Conservation (phyloP, 441 rosid genomes). For the Dalechampia spathulata region DNA sequence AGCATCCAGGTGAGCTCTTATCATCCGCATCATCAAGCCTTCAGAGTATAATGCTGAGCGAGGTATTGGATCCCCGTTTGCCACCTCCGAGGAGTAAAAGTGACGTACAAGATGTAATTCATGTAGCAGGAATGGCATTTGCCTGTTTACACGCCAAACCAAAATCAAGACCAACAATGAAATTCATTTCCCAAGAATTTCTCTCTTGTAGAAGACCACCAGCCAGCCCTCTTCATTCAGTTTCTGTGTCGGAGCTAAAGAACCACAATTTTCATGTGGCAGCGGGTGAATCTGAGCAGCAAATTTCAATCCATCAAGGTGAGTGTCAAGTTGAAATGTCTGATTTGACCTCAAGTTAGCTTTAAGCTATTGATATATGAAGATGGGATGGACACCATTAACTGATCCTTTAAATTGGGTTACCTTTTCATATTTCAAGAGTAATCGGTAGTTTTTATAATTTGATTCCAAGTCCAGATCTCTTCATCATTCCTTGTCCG, state of each 20-base stretch:
- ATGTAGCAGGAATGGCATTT: conserved; percentile 1
- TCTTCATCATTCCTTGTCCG: no score
- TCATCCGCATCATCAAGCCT: neutral
- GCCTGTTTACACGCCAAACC: conserved; percentile 6
- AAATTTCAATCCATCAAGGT: no score
- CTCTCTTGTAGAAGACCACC: neutral
- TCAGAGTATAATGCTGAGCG: neutral
- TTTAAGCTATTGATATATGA: no score
- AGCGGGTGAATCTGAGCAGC: neutral
- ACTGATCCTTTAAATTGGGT: no score
- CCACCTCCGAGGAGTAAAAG: neutral
- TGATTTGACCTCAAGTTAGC: neutral
- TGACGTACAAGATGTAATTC: conserved; percentile 1
- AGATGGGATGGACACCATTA: no score
- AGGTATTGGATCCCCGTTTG: neutral
- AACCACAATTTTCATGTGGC: neutral
- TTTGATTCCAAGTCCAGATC: no score
- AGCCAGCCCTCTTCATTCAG: neutral
- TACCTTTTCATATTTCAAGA: no score
- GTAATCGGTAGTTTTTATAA: no score
- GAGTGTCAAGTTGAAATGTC: neutral
- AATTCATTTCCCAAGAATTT: conserved; percentile 6
- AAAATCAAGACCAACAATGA: conserved; percentile 16
- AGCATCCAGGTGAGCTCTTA: neutral
- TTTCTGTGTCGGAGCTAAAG: conserved; percentile 8